Percentiles rank a stretch among this genome's conserved stretches.
These are phyloP conservation scores for Kodamaea restingae DNA, from an alignment of 805 yeast species.

Conservation along the genomic window DNA sequence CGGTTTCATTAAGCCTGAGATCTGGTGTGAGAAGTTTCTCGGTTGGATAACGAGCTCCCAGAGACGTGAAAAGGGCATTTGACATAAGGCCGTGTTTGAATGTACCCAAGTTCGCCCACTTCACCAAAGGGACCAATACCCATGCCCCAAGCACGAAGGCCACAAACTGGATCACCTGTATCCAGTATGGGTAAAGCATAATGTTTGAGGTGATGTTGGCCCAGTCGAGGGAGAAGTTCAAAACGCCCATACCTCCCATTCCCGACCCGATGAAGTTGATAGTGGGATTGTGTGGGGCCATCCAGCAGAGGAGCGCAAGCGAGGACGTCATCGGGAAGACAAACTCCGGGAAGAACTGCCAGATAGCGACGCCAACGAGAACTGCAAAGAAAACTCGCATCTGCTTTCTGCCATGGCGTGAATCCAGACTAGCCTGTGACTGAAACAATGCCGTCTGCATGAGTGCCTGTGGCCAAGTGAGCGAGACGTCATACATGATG, in stretches of 20 bases:
- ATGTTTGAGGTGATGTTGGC: constrained; percentile 48
- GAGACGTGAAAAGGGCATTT: constrained; percentile 33
- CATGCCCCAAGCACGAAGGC: constrained; percentile 48
- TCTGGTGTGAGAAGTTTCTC: constrained; percentile 36
- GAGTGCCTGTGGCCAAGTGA: constrained; percentile 46
- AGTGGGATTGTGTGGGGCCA: constrained; percentile 40
- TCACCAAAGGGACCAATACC: constrained; percentile 45
- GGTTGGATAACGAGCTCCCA: constrained; percentile 43
- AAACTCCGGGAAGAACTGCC: constrained; percentile 51
- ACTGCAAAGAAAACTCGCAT: constrained; percentile 39
- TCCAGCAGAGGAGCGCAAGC: constrained; percentile 46
- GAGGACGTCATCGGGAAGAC: constrained; percentile 48
- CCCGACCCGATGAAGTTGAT: constrained; percentile 50
- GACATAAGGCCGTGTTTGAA: constrained; percentile 45
- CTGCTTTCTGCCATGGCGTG: constrained; percentile 19
- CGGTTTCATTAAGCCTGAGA: constrained; percentile 41
- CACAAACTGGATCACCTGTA: constrained; percentile 44
- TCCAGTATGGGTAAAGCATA: constrained; percentile 51
- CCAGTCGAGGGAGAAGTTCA: constrained; percentile 50
- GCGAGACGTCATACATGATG: constrained; percentile 46
- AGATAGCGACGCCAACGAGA: constrained; percentile 30
- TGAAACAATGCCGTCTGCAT: constrained; percentile 49
- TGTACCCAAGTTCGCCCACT: constrained; percentile 35
- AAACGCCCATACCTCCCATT: constrained; percentile 48
- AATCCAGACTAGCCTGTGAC: constrained; percentile 21